Evolutionary conservation across 331 rosid genomes (phyloP).

Genomic region (Cucumis variabilis): DNA sequence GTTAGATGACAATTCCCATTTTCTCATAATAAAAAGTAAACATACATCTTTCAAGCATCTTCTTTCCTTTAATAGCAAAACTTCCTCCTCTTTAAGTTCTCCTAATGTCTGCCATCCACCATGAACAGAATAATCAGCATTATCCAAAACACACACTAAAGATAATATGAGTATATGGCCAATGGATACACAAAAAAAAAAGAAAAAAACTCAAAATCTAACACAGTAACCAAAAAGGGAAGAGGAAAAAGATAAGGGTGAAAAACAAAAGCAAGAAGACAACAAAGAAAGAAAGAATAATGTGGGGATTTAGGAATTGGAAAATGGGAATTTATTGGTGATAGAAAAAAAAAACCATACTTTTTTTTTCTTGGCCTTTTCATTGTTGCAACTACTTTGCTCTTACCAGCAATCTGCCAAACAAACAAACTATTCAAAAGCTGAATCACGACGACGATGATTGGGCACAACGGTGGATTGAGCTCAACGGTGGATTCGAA

Average conservation of each 20-base stretch:
- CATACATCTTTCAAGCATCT: slow-evolving; percentile 70
- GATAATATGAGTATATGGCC: not conserved
- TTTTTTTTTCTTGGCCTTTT: slow-evolving; percentile 74
- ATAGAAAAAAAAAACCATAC: slow-evolving; percentile 33
- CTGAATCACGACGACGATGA: too few species aligned
- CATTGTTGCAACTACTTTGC: slow-evolving; percentile 47
- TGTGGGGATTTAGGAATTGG: not conserved
- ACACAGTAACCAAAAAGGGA: not conserved
- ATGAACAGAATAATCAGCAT: slow-evolving; percentile 21
- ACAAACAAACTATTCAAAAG: not conserved
- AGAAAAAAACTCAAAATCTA: slow-evolving; percentile 6
- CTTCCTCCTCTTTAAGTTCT: slow-evolving; percentile 88
- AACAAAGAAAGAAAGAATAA: not conserved
- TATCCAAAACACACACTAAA: slow-evolving; percentile 5
- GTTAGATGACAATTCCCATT: not conserved
- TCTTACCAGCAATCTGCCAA: slow-evolving; percentile 52
- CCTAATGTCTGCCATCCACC: slow-evolving; percentile 68
- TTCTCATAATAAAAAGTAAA: not conserved
- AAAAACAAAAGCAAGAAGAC: slow-evolving; percentile 2
- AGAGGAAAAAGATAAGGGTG: not conserved
- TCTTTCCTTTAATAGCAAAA: slow-evolving; percentile 67
- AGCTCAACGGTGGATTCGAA: too few species aligned
- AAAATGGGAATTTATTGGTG: slow-evolving; percentile 8
- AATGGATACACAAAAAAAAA: slow-evolving; percentile 14
- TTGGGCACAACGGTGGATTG: too few species aligned